These are phyloP conservation scores for Aegilops longissima DNA, from an alignment of 176 grass and related monocot genomes.

Conservation along the genomic window DNA sequence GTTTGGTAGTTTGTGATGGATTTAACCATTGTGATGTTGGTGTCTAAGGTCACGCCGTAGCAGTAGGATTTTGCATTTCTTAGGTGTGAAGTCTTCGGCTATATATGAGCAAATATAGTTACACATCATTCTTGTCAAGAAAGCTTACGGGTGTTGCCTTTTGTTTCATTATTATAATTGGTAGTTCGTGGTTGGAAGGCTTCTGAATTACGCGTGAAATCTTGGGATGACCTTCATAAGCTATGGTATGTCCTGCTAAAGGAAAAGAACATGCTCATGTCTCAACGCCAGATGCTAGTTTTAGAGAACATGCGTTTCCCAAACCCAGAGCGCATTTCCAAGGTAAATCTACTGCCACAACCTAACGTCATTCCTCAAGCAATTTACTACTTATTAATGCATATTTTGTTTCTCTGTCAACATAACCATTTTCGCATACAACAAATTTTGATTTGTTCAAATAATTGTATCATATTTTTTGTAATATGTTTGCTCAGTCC, in stretches of 20 bases:
- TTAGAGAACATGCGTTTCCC: conserved; percentile 74
- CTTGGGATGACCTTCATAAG: too few species aligned
- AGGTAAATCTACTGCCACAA: conserved; percentile 44
- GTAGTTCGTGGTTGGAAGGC: too few species aligned
- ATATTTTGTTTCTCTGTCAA: not conserved
- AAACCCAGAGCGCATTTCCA: conserved; percentile 83
- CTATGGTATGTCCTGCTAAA: too few species aligned
- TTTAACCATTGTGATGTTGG: not conserved
- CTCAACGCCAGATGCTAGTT: not conserved
- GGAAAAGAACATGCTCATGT: conserved; percentile 53
- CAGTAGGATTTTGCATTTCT: too few species aligned
- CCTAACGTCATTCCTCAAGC: not conserved
- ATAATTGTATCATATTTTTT: not conserved
- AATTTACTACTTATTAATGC: not conserved
- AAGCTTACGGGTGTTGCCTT: too few species aligned
- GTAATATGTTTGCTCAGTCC: not conserved
- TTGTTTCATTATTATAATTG: too few species aligned
- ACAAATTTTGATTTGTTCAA: not conserved
- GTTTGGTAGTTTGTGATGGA: not conserved
- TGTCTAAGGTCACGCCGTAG: not conserved
- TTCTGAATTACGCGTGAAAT: too few species aligned
- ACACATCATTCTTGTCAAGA: too few species aligned
- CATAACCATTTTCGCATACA: not conserved
- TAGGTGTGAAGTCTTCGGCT: too few species aligned
- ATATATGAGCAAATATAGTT: too few species aligned